These are phyloP conservation scores for Saccharomycopsis phalli DNA, from an alignment of 1,139 yeast genomes.

Conservation along the genomic window DNA sequence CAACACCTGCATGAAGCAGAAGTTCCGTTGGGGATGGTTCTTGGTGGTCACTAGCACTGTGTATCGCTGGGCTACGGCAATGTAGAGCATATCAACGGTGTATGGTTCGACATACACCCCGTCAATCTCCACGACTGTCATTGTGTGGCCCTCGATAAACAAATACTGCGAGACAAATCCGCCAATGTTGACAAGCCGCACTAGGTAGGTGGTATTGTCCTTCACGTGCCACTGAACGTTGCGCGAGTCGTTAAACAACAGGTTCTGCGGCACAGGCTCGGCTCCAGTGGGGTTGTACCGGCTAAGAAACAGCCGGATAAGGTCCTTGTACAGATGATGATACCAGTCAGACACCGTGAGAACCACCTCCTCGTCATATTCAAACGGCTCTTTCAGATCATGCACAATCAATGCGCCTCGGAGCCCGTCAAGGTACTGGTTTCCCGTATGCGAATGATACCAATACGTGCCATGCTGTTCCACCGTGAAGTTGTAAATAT, in stretches of 20 bases:
- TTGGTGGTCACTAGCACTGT: constrained; percentile 67
- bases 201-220: constrained; percentile 72
- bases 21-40: constrained; percentile 49
- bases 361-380: constrained; percentile 68
- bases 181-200: constrained; percentile 74
- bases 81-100: constrained; percentile 49
- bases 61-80: constrained; percentile 75
- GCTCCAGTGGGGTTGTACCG: constrained; percentile 92
- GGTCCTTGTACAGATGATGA: constrained; percentile 48
- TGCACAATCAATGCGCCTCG: constrained; percentile 71
- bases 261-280: constrained; percentile 82
- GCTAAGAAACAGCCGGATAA: constrained; percentile 49
- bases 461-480: constrained; percentile 81
- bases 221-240: constrained; percentile 61
- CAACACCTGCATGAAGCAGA: constrained; percentile 66
- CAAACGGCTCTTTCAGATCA: constrained; percentile 40
- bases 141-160: constrained; percentile 75
- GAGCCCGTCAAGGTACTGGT: constrained; percentile 89
- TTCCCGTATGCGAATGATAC: constrained; percentile 87
- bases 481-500: constrained; percentile 74
- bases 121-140: constrained; percentile 77
- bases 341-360: constrained; percentile 78
- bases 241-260: constrained; percentile 70
- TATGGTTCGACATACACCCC: constrained; percentile 67
- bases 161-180: constrained; percentile 82